Evolutionary conservation across 2,329 filamentous ascomycete species (phyloP), one percentile per base, ranked within the genome.

Genomic region (Grosmannia serpens): DNA sequence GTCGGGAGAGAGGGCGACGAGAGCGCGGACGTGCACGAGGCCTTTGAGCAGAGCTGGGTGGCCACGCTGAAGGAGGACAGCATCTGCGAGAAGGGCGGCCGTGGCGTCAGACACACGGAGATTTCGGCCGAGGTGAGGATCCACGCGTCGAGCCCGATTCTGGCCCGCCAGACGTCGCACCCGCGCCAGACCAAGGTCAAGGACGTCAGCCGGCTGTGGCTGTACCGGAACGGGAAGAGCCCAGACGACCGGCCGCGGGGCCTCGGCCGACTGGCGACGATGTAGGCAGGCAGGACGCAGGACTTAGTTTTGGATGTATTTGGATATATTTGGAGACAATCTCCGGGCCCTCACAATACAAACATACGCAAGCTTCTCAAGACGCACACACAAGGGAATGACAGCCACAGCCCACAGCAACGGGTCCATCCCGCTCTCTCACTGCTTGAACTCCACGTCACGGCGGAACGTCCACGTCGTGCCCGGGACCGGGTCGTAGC

Each of bases 201-300:
- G 68, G 78, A 86, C 57, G 69, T 86, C 52, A 84, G 82, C 64
- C 75, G 83, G 52, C 67, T 86, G 31, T 85, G 83, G 83, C 72
- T 77, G 62, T 86, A 86, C 65, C 73, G 82, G 55, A 85, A 86
- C 65, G 83, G 83, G 2, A 71, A 67, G 59, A 79, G 75, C 47
- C 82, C 83, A 1, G 65, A 72, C 6, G 75, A 78, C 47, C 64
- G 20, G 35, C 47, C 46, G 4, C 50, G 44, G 17, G 44, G 46
- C 8, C 4, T 54, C 1, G 17, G 29, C 22, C 59, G 56, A 2
- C 33, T 53, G 13, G n/a, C 55, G 8, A 58, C 57, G 17, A 38
- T 55, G 38, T 59, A 58, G 35, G 53, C 15, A 20, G 44, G 38
- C 11, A n/a, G 2, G 20, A 2, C 22, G 7, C 38, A 7, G 31